A percentile compares a stretch with the other conserved stretches of the same genome.
These are phyloP conservation scores for Grifola frondosa DNA, from an alignment of 1,284 basidiomycete species.

Conservation along the genomic window DNA sequence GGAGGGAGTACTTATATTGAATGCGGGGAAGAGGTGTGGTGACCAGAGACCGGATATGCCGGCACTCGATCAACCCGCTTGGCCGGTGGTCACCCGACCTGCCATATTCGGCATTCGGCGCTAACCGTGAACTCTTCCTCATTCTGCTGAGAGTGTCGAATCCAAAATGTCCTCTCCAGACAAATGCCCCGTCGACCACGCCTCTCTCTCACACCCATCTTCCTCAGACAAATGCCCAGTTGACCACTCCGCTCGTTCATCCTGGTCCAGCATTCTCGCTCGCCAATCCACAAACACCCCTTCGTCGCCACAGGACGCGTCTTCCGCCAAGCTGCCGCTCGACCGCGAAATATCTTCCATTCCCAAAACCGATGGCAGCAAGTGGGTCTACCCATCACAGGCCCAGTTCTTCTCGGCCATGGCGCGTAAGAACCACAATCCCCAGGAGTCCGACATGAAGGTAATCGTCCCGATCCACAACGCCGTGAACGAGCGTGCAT, in stretches of 20 bases:
- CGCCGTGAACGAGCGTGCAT: constrained; percentile 97
- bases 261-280: constrained; percentile 49
- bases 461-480: constrained; percentile 99
- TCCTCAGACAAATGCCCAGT: constrained; percentile 49
- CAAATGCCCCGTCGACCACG: constrained; percentile 64
- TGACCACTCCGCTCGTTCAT: constrained; percentile 50
- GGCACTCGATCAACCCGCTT: too few species aligned
- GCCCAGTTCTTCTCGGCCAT: constrained; percentile 96
- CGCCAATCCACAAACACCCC: constrained; percentile 28
- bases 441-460: constrained; percentile 84
- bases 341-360: constrained; percentile 88
- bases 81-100: too few species aligned
- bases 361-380: constrained; percentile 66
- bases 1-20: too few species aligned
- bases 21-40: too few species aligned
- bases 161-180: too few species aligned
- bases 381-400: constrained; percentile 99
- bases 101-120: background rate
- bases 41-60: too few species aligned
- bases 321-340: constrained; percentile 46
- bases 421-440: constrained; percentile 89
- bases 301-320: constrained; percentile 12
- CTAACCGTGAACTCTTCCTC: background rate
- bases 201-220: constrained; percentile 20
- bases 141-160: too few species aligned